Conservation (phyloP, 805 yeast genomes). For the Suhomyces emberorum region DNA sequence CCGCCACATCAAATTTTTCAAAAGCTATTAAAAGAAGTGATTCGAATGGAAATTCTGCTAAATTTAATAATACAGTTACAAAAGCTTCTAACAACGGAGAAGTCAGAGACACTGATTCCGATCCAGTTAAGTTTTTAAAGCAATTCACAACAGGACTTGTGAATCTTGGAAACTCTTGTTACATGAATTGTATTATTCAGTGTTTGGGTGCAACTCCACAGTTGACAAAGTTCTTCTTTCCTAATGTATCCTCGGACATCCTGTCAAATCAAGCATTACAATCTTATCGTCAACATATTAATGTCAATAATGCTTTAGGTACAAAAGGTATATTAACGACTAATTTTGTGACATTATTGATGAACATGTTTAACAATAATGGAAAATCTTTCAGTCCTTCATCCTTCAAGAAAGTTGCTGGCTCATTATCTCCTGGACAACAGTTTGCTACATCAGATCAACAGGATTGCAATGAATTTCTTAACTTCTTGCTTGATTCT, state of each 20-base stretch:
- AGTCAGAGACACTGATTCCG: too few relatives aligned
- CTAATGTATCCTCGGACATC: constrained; percentile 15
- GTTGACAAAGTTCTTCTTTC: constrained; percentile 58
- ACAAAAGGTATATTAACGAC: constrained; percentile 76
- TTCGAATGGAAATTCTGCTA: not conserved
- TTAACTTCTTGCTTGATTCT: constrained; percentile 70
- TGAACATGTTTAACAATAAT: constrained; percentile 48
- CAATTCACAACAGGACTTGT: constrained; percentile 64
- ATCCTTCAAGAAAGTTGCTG: constrained; percentile 64
- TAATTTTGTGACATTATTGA: constrained; percentile 59
- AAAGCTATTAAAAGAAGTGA: not conserved
- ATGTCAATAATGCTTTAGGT: constrained; percentile 70
- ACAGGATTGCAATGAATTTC: constrained; percentile 83
- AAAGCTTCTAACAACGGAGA: too few relatives aligned
- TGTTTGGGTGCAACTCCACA: constrained; percentile 74
- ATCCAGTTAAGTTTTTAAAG: constrained; percentile 4
- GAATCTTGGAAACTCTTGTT: constrained; percentile 88
- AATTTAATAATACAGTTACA: not conserved
- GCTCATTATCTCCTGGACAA: constrained; percentile 55
- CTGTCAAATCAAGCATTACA: constrained; percentile 31
- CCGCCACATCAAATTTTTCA: not conserved
- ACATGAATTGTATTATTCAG: constrained; percentile 88
- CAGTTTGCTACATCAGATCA: constrained; percentile 68
- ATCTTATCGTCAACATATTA: constrained; percentile 63
- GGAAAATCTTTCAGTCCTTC: constrained; percentile 54